Evolutionary conservation across 192 early-diverging fungal species (phyloP).

Genomic region (Allomyces javanicus): DNA sequence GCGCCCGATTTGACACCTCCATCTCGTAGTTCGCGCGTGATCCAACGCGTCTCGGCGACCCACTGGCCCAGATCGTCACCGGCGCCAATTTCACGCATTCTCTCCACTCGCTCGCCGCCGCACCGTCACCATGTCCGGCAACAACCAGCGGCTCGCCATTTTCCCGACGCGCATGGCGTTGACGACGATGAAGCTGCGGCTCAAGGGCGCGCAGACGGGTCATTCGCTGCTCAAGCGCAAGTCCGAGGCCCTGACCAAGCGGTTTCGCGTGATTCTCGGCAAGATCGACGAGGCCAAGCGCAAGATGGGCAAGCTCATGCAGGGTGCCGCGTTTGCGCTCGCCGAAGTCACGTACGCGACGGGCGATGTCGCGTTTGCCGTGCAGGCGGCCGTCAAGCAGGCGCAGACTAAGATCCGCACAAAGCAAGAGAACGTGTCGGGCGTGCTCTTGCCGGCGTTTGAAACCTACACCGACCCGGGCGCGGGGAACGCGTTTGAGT

Average conservation of each 20-base stretch:
- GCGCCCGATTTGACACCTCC: too few relatives aligned
- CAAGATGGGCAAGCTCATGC: constrained; percentile 98
- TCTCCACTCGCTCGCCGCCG: too few relatives aligned
- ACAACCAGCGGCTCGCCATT: constrained; percentile 52
- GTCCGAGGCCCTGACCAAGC: constrained; percentile 83
- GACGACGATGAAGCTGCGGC: constrained; percentile 80
- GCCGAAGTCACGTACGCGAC: constrained; percentile 93
- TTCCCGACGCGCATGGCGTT: constrained; percentile 96
- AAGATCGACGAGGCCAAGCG: constrained; percentile 96
- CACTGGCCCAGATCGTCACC: too few relatives aligned
- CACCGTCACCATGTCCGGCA: constrained; percentile 34
- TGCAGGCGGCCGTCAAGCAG: constrained; percentile 80
- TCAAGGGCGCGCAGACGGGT: constrained; percentile 95
- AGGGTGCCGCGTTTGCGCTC: constrained; percentile 90
- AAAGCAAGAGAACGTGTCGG: constrained; percentile 93
- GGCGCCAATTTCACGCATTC: too few relatives aligned
- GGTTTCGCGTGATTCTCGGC: constrained; percentile 81
- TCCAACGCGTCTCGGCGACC: too few relatives aligned
- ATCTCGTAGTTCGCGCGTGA: too few relatives aligned
- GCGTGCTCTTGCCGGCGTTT: constrained; percentile 84
- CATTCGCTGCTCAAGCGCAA: constrained; percentile 96
- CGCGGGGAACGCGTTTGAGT: constrained; percentile 83
- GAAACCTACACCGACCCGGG: constrained; percentile 49
- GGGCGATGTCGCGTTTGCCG: constrained; percentile 74
- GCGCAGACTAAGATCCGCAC: constrained; percentile 81